Percentiles rank a stretch among this genome's conserved stretches.
These are phyloP conservation scores for Quaeritorhiza haematococci DNA, from an alignment of 371 early-diverging fungal species.

Conservation along the genomic window DNA sequence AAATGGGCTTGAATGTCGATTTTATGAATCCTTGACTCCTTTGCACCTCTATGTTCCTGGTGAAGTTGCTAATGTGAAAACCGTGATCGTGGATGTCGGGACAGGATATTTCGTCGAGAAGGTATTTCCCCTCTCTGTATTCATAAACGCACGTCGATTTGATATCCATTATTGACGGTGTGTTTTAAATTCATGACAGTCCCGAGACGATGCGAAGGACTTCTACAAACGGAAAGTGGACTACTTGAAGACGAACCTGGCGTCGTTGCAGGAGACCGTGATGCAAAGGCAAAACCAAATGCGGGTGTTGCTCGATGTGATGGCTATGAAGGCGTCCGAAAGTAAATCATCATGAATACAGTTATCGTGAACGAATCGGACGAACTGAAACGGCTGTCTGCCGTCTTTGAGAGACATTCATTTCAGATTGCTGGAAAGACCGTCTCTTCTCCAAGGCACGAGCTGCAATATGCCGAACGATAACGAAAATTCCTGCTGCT, in stretches of 20 bases:
- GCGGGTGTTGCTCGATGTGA: too few relatives aligned
- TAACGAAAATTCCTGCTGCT: too few relatives aligned
- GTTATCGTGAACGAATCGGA: too few relatives aligned
- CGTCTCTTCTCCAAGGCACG: too few relatives aligned
- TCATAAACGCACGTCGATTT: neutral
- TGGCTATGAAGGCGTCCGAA: too few relatives aligned
- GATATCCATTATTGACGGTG: neutral
- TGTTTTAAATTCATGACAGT: slow-evolving; percentile 40
- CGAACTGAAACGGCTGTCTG: too few relatives aligned
- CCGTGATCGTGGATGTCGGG: slow-evolving; percentile 91
- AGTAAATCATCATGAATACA: too few relatives aligned
- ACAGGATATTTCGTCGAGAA: slow-evolving; percentile 95
- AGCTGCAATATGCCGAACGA: too few relatives aligned
- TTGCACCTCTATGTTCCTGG: slow-evolving; percentile 88
- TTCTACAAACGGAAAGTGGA: slow-evolving; percentile 74
- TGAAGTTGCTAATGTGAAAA: slow-evolving; percentile 69
- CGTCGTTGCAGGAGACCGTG: slow-evolving; percentile 72
- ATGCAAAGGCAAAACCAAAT: too few relatives aligned
- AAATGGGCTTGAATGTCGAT: slow-evolving; percentile 3
- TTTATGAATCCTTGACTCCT: too few relatives aligned
- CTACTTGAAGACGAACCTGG: slow-evolving; percentile 68
- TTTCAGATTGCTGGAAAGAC: too few relatives aligned
- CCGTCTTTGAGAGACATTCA: too few relatives aligned
- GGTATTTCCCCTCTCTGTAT: slow-evolving; percentile 35
- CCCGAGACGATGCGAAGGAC: slow-evolving; percentile 63